Evolutionary conservation across 192 early-diverging fungal genomes (phyloP).

Genomic region (Coemansia sp.): DNA sequence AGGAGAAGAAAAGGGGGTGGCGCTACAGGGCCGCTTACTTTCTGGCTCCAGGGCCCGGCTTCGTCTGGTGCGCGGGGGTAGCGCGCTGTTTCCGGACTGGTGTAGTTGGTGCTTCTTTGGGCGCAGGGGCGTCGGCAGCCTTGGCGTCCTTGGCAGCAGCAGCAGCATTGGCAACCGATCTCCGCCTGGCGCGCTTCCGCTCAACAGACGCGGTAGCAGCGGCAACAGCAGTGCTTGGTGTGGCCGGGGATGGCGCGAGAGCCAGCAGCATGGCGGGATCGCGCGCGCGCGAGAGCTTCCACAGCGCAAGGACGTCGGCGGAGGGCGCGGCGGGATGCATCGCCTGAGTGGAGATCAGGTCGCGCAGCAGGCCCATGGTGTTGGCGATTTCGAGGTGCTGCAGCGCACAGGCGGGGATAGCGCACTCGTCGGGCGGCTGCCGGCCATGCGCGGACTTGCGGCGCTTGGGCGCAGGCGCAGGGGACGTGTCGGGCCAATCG

Average conservation of each 20-base stretch:
- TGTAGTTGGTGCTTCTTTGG: background rate
- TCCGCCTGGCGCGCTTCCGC: conserved; percentile 14
- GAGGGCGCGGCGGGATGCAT: conserved; percentile 5
- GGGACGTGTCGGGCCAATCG: conserved; percentile 34
- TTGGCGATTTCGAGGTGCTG: conserved; percentile 44
- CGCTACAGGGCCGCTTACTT: background rate
- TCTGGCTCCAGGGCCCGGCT: background rate
- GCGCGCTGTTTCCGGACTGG: background rate
- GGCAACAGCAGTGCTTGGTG: background rate
- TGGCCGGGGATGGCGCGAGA: background rate
- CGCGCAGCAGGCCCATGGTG: conserved; percentile 28
- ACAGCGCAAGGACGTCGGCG: conserved; percentile 14
- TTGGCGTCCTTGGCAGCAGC: no score
- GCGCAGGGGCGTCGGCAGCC: background rate
- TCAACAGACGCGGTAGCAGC: conserved; percentile 1
- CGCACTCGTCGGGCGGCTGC: conserved; percentile 46
- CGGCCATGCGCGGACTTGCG: conserved; percentile 43
- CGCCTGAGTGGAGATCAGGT: conserved; percentile 21
- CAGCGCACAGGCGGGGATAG: conserved; percentile 29
- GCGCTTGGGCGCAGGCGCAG: conserved; percentile 18
- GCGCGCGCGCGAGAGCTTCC: conserved; percentile 7
- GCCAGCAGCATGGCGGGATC: conserved; percentile 8
- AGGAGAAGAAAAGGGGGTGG: no score
- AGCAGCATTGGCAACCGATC: background rate
- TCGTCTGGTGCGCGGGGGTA: background rate